Evolutionary conservation across 2,329 filamentous ascomycete species (phyloP), one percentile per base, ranked within the genome.

Genomic region (Pseudovirgaria hyperparasitica): DNA sequence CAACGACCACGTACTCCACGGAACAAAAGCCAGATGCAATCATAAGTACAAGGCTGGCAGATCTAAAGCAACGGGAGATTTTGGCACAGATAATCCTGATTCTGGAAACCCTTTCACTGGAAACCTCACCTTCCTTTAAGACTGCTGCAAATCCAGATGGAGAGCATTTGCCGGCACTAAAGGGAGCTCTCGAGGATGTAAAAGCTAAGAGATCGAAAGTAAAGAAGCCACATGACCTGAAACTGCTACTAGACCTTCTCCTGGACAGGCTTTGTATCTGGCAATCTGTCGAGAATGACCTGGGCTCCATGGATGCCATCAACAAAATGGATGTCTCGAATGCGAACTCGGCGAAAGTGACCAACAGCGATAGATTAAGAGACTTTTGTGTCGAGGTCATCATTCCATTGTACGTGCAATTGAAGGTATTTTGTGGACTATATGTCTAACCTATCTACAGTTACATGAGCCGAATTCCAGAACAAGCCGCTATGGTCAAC

Each of bases 371-470:
- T 43, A 71, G 76, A 5, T 57, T 86, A 5, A 72, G 68, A 36
- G 76, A 79, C 46, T 90, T 87, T 45, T 87, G 80, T 43, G 63
- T 81, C 10, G 81, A 90, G 45, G 76, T 90, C 21, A 73, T 90
- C 39, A 60, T 84, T 23, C 81, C 82, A 18, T 87, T 87, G 71
- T 77, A 58, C 63, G 72, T 54, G 6, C n/a, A 16, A 18, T 5
- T 10, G 10, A 2, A 13, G 2, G 4, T 4, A 15, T 13, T 23
- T 4, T 8, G 13, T 11, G 18, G 9, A 6, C 4, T 7, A 15
- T 14, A 5, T n/a, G n/a, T 11, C 2, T 21, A 69, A 38, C 69
- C 27, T 32, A 25, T 19, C 3, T 16, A 18, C 34, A 78, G 73
- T 54, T 90, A 84, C 46, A 75, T 77, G 18, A 71, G 79, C 9